phyloP scores from a whole-genome alignment of 2,329 filamentous ascomycete genomes.

The Cercospora zeina region DNA sequence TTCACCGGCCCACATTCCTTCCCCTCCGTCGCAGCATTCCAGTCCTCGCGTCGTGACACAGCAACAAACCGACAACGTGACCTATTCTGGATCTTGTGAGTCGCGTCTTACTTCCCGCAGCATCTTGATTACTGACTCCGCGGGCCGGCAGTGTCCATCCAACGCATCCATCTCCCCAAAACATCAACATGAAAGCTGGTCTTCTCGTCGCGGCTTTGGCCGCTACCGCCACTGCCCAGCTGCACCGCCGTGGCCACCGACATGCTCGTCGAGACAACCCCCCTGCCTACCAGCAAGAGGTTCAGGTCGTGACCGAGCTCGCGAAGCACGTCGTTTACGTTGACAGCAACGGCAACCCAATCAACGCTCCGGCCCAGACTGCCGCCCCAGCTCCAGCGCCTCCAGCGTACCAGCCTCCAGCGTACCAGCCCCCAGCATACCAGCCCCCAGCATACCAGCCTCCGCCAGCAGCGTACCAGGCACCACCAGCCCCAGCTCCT shows the following conservation, averaged over 20 bases:
- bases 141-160: conserved; percentile 28
- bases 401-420: conserved; percentile 10
- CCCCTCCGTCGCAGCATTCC: conserved; percentile 5
- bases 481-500: conserved; percentile 20
- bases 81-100: conserved; percentile 21
- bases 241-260: conserved; percentile 40
- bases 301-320: conserved; percentile 44
- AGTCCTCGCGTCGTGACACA: conserved; percentile 19
- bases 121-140: conserved; percentile 28
- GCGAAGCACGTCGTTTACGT: conserved; percentile 61
- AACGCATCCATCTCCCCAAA: conserved; percentile 16
- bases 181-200: conserved; percentile 38
- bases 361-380: conserved; percentile 40
- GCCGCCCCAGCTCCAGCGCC: conserved; percentile 7
- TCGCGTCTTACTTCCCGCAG: conserved; percentile 3
- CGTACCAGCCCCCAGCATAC: conserved; percentile 13
- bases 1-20: conserved; percentile 22
- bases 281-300: conserved; percentile 37
- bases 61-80: conserved; percentile 11
- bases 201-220: conserved; percentile 35
- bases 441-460: conserved; percentile 4
- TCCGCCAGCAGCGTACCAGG: not conserved
- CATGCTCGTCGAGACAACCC: conserved; percentile 41
- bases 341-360: conserved; percentile 56
- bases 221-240: conserved; percentile 31